phyloP scores from a whole-genome alignment of 2,329 filamentous ascomycete genomes.

The Ilyonectria mors-panacis region DNA sequence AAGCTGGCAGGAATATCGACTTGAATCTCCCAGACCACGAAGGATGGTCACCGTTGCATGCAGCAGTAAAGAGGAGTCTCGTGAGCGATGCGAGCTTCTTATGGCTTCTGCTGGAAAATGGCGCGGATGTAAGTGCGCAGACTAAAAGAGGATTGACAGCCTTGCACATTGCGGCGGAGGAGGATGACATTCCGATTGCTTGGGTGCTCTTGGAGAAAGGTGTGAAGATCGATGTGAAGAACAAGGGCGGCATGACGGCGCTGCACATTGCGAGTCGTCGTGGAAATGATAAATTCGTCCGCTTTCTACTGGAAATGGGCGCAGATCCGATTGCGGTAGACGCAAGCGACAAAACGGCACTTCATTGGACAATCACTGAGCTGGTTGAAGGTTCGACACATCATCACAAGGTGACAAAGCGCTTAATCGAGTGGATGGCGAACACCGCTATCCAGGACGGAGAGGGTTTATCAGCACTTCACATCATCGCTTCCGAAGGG shows the following conservation, averaged over 20 bases:
- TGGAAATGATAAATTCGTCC: neutral
- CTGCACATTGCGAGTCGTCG: neutral
- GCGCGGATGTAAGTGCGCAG: slow-evolving; percentile 1
- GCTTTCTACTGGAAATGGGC: neutral
- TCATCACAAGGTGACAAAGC: neutral
- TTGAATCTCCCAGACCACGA: neutral
- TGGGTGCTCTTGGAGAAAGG: slow-evolving; percentile 1
- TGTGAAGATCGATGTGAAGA: neutral
- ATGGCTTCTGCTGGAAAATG: slow-evolving; percentile 13
- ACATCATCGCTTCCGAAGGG: slow-evolving; percentile 8
- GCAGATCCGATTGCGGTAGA: neutral
- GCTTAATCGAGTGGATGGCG: neutral
- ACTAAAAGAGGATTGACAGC: neutral
- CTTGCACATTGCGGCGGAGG: neutral
- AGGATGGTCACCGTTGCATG: neutral
- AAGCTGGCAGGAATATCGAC: neutral
- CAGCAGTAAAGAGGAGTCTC: neutral
- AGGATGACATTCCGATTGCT: neutral
- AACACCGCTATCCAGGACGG: neutral
- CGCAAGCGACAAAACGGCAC: neutral
- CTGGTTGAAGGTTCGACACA: neutral
- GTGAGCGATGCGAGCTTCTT: neutral
- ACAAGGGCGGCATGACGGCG: slow-evolving; percentile 3
- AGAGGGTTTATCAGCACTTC: slow-evolving; percentile 6
- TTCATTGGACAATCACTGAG: slow-evolving; percentile 15